Evolutionary conservation across 352 stramenopile genomes (phyloP), one percentile per base, ranked within the genome.

Genomic region (Pythium biforme): DNA sequence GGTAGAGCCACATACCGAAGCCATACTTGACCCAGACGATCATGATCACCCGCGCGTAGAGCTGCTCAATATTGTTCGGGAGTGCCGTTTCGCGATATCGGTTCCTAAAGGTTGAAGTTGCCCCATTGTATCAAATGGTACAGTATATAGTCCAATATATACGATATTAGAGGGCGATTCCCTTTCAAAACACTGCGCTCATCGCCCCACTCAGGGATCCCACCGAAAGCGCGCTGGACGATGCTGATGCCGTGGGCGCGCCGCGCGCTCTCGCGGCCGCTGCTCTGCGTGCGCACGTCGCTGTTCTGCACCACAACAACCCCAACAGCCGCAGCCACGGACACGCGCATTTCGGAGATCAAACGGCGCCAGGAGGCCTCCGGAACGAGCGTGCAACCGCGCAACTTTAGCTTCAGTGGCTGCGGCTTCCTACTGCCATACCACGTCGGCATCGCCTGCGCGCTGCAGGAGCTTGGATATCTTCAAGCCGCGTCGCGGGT

Each of bases 1-100:
- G n/a, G n/a, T n/a, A n/a, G n/a, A n/a, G 4, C 6, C 34, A 49
- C 81, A 34, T 64, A 92, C 84, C 81, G 47, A 93, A 91, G 63
- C 84, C 84, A 79, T 90, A 90, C 68, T 89, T 90, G 55, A 90
- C 75, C 77, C 76, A 90, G 72, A 91, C 77, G 68, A 93, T 88
- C 76, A 81, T 86, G 40, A 11, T 47, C n/a, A 34, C 29, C 31
- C 14, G 10, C 40, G 40, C 19, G 40, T 25, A 37, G 45, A 47
- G 55, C n/a, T 43, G 8, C 7, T 39, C 48, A 37, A 58, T 39
- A 25, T 23, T 5, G 31, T 10, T 5, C 10, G 7, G 4, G 3
- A 1, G 33, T 33, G 64, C 43, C 64, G 50, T 33, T 70, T 70
- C 64, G 48, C 23, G 51, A n/a, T 15, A 69, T 64, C 31, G 37